phyloP scores from a whole-genome alignment of 495 filamentous ascomycete genomes.

The Aspergillus coremiiformis region DNA sequence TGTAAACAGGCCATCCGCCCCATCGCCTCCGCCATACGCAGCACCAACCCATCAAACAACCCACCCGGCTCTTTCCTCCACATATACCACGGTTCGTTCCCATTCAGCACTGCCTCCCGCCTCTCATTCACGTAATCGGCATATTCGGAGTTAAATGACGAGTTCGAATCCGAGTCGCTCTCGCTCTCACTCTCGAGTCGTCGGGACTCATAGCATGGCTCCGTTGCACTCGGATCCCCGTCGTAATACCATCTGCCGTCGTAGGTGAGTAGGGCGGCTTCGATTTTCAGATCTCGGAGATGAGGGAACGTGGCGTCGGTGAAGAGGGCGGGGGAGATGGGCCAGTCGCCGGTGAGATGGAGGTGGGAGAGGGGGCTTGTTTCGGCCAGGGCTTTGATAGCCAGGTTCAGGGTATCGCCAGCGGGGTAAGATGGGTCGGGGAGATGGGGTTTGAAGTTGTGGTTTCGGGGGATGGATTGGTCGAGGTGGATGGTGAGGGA shows the following conservation, averaged over 20 bases:
- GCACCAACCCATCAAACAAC: not conserved
- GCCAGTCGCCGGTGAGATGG: not conserved
- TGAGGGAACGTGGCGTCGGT: not conserved
- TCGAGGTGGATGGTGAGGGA: not conserved
- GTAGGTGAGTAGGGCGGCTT: not conserved
- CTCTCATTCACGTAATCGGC: not conserved
- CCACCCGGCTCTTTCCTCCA: conserved; percentile 2
- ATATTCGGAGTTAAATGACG: not conserved
- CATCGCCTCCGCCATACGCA: not conserved
- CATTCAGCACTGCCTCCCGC: not conserved
- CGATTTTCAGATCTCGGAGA: not conserved
- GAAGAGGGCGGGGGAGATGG: conserved; percentile 3
- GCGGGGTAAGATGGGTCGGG: conserved; percentile 1
- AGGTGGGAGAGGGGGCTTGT: not conserved
- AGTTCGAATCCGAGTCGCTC: not conserved
- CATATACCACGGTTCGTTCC: not conserved
- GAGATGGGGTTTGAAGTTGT: not conserved
- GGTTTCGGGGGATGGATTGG: not conserved
- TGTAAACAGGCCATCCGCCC: not conserved
- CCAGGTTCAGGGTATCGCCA: not conserved
- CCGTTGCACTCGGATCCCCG: not conserved
- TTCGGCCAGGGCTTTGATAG: conserved; percentile 2
- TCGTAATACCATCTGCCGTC: conserved; percentile 11
- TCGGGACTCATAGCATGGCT: not conserved
- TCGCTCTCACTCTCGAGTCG: not conserved